phyloP scores from a whole-genome alignment of 495 filamentous ascomycete genomes.

The Penicillium goetzii region DNA sequence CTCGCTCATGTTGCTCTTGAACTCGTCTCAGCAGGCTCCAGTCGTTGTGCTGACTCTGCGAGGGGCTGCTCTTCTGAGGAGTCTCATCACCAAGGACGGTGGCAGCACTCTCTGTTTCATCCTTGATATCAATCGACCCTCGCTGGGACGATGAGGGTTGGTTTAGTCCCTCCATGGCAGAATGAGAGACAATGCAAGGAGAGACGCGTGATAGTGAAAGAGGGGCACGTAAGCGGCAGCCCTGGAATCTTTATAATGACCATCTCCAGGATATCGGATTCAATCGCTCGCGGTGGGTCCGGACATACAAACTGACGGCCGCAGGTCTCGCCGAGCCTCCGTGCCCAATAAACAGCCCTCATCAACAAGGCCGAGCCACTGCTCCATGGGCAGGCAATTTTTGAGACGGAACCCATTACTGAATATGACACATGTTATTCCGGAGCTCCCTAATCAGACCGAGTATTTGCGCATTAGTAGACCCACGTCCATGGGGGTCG shows the following conservation, averaged over 20 bases:
- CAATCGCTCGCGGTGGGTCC: not conserved
- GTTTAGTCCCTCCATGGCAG: constrained; percentile 33
- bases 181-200: not conserved
- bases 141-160: constrained; percentile 17
- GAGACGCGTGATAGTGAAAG: not conserved
- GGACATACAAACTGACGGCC: not conserved
- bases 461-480: not conserved
- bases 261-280: not conserved
- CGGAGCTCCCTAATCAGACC: not conserved
- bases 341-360: not conserved
- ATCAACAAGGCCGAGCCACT: not conserved
- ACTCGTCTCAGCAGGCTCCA: constrained; percentile 54
- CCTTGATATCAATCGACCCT: constrained; percentile 22
- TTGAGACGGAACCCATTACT: not conserved
- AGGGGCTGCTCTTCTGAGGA: constrained; percentile 17
- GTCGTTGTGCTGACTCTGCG: constrained; percentile 36
- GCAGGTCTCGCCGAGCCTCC: not conserved
- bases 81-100: constrained; percentile 35
- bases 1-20: constrained; percentile 47
- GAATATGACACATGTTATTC: not conserved
- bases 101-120: constrained; percentile 39
- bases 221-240: not conserved
- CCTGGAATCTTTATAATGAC: constrained; percentile 2
- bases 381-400: not conserved
- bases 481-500: not conserved